These are phyloP conservation scores for Ceratorhiza oryzae-sativae DNA, from an alignment of 1,284 basidiomycete species.

Conservation along the genomic window DNA sequence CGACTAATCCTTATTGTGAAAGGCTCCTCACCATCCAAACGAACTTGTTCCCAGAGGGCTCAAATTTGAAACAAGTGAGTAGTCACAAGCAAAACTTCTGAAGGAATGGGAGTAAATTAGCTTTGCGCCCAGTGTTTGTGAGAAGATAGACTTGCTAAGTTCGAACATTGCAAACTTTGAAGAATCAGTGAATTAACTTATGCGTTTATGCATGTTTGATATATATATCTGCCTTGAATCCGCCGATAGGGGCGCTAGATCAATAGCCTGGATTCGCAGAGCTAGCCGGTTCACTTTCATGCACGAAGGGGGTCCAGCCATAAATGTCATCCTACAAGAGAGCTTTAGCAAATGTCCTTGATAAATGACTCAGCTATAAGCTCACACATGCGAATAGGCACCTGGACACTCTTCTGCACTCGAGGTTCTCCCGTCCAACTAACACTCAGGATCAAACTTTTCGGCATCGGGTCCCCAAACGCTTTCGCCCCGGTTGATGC, in stretches of 20 bases:
- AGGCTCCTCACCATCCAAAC: not conserved
- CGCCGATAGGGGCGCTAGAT: not conserved
- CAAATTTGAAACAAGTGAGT: constrained; percentile 11
- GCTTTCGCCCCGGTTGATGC: not conserved
- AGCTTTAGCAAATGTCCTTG: not conserved
- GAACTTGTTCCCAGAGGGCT: not conserved
- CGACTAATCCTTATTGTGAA: not conserved
- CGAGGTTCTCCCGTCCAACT: not conserved
- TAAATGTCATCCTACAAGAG: constrained; percentile 14
- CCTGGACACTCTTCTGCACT: not conserved
- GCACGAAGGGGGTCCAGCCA: constrained; percentile 9
- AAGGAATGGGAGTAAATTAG: not conserved
- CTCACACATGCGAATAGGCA: constrained; percentile 9
- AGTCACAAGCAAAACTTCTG: constrained; percentile 9
- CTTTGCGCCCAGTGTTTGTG: not conserved
- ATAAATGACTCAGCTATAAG: not conserved
- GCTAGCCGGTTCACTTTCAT: not conserved
- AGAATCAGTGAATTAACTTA: not conserved
- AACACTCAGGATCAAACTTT: constrained; percentile 1
- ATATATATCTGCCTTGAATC: constrained; percentile 17
- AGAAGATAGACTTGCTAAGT: not conserved
- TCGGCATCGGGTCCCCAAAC: not conserved
- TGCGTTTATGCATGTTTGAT: too few species aligned
- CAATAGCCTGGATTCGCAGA: not conserved
- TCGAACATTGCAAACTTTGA: not conserved